Conservation (phyloP, 2,329 filamentous ascomycete species). For the Colletotrichum lindemuthianum region DNA sequence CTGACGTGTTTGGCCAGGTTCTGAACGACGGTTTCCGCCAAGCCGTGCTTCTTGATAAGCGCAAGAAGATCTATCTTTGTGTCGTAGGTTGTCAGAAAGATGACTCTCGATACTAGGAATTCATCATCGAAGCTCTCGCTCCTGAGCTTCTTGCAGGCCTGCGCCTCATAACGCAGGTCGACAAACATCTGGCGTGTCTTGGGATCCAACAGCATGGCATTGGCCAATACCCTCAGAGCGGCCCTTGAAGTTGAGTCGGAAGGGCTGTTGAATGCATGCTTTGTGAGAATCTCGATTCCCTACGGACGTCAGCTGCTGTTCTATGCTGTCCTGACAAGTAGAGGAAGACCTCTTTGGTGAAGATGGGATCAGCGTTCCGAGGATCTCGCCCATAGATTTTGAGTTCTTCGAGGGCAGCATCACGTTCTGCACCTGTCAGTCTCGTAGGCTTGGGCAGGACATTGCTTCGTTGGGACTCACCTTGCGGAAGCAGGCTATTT, state of each 20-base stretch:
- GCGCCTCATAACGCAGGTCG: constrained; percentile 73
- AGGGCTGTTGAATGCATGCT: constrained; percentile 76
- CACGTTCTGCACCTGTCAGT: constrained; percentile 63
- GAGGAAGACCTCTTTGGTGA: constrained; percentile 74
- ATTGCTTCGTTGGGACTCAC: constrained; percentile 61
- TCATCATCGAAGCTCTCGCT: constrained; percentile 83
- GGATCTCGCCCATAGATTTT: constrained; percentile 83
- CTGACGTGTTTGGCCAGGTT: constrained; percentile 78
- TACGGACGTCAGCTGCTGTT: constrained; percentile 48
- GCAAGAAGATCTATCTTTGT: constrained; percentile 73
- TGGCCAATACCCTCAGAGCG: constrained; percentile 84
- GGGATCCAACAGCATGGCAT: constrained; percentile 78
- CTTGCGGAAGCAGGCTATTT: constrained; percentile 59
- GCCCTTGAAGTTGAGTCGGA: constrained; percentile 74
- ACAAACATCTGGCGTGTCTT: constrained; percentile 78
- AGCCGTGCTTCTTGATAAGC: constrained; percentile 71
- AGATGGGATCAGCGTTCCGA: constrained; percentile 81
- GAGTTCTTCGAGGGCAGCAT: constrained; percentile 71
- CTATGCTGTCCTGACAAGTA: neutral
- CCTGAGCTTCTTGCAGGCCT: constrained; percentile 77
- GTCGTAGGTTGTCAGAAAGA: constrained; percentile 84
- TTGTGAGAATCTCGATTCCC: constrained; percentile 79
- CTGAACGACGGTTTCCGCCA: constrained; percentile 75
- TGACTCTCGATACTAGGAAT: constrained; percentile 81
- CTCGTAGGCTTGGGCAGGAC: constrained; percentile 69